phyloP scores from a whole-genome alignment of 805 yeast species.

The Kodamaea lidongshanica region DNA sequence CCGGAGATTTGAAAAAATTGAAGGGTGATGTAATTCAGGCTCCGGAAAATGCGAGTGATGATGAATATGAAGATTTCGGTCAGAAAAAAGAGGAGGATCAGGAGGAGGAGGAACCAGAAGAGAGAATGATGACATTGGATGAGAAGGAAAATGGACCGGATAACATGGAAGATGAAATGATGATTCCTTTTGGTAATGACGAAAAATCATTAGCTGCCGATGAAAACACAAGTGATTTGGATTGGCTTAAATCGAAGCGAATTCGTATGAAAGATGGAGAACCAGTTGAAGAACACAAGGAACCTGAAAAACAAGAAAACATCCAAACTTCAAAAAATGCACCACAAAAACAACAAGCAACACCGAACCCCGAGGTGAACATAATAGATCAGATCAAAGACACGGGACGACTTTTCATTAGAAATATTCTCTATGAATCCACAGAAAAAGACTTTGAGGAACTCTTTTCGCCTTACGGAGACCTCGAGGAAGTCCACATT shows the following conservation, averaged over 20 bases:
- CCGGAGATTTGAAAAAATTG: conserved; percentile 5
- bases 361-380: conserved; percentile 19
- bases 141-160: conserved; percentile 9
- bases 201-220: conserved; percentile 34
- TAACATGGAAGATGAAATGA: conserved; percentile 16
- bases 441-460: conserved; percentile 70
- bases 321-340: conserved; percentile 3
- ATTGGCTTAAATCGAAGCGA: conserved; percentile 79
- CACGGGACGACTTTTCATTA: conserved; percentile 79
- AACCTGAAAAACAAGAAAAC: conserved; percentile 4
- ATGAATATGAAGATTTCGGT: conserved; percentile 45
- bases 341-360: conserved; percentile 9
- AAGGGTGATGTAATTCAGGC: conserved; percentile 31
- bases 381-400: conserved; percentile 46
- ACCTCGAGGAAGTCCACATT: conserved; percentile 80
- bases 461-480: conserved; percentile 64
- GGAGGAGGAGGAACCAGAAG: conserved; percentile 41
- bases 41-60: conserved; percentile 44
- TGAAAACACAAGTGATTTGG: conserved; percentile 63
- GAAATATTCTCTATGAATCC: conserved; percentile 78
- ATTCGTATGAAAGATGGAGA: conserved; percentile 50
- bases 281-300: conserved; percentile 13
- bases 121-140: conserved; percentile 40
- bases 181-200: conserved; percentile 5
- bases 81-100: conserved; percentile 26